Evolutionary conservation across 371 early-diverging fungal species (phyloP).

Genomic region (Mortierella sp.): DNA sequence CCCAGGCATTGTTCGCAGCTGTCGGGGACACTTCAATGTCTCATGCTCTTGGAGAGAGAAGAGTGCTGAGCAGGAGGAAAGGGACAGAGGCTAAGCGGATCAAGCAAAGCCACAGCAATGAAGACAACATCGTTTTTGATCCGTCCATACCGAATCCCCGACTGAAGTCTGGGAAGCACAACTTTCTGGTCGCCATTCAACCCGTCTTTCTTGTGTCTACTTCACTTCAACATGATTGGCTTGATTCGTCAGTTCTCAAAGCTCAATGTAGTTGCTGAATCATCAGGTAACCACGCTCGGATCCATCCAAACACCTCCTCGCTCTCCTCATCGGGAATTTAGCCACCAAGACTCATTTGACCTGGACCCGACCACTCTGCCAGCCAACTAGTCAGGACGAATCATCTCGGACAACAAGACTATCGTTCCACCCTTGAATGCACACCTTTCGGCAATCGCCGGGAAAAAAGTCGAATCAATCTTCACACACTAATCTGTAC

Average conservation of each 20-base stretch:
- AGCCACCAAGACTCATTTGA: neutral
- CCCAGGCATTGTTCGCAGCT: too few species aligned
- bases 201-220: conserved; percentile 31
- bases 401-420: neutral
- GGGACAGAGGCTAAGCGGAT: too few species aligned
- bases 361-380: neutral
- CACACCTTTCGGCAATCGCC: neutral
- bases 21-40: too few species aligned
- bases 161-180: too few species aligned
- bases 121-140: neutral
- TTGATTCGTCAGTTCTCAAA: conserved; percentile 43
- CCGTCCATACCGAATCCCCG: too few species aligned
- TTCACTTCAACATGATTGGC: conserved; percentile 36
- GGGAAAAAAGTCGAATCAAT: neutral
- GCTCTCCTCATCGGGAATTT: neutral
- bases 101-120: conserved; percentile 1
- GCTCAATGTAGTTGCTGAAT: conserved; percentile 34
- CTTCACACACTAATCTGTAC: neutral
- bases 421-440: neutral
- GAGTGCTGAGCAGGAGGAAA: too few species aligned
- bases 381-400: neutral
- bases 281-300: conserved; percentile 28
- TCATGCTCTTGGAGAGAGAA: too few species aligned
- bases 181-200: neutral
- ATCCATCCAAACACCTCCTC: neutral